Evolutionary conservation across 352 stramenopile genomes (phyloP).

Genomic region (Pythium insidiosum): DNA sequence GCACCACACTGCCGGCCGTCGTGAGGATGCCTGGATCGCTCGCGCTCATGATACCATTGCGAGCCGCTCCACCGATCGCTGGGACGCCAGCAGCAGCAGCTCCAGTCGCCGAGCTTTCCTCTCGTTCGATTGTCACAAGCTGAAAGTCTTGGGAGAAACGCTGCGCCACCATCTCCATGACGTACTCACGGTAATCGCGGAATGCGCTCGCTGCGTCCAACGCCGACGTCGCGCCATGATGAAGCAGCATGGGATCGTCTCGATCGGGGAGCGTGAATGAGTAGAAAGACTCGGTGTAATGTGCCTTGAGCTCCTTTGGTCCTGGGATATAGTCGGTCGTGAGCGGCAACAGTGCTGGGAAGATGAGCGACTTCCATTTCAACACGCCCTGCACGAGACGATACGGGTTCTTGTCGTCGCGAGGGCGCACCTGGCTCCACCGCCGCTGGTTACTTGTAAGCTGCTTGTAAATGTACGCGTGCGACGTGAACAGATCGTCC

Average conservation of each 20-base stretch:
- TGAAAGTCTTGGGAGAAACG: constrained; percentile 83
- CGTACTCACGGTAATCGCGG: constrained; percentile 67
- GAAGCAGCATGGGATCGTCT: constrained; percentile 52
- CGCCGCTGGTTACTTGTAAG: constrained; percentile 91
- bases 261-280: constrained; percentile 68
- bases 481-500: constrained; percentile 69
- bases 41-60: not conserved
- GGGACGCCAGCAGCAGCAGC: not conserved
- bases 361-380: constrained; percentile 96
- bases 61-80: not conserved
- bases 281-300: constrained; percentile 86
- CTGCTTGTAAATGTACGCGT: constrained; percentile 69
- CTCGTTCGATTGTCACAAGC: constrained; percentile 57
- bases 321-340: constrained; percentile 87
- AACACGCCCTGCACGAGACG: constrained; percentile 77
- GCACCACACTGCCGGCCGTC: not conserved
- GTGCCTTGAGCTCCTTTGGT: constrained; percentile 63
- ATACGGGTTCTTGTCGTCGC: constrained; percentile 39
- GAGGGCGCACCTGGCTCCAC: constrained; percentile 93
- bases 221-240: too few relatives aligned
- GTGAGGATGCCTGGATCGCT: not conserved
- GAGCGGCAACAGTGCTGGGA: constrained; percentile 92
- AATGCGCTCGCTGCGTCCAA: too few relatives aligned
- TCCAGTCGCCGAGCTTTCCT: constrained; percentile 8
- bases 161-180: constrained; percentile 83